A percentile compares a stretch with the other conserved stretches of the same genome.
phyloP scores from a whole-genome alignment of 148 eudicot species.

The Amaranthus palmeri region DNA sequence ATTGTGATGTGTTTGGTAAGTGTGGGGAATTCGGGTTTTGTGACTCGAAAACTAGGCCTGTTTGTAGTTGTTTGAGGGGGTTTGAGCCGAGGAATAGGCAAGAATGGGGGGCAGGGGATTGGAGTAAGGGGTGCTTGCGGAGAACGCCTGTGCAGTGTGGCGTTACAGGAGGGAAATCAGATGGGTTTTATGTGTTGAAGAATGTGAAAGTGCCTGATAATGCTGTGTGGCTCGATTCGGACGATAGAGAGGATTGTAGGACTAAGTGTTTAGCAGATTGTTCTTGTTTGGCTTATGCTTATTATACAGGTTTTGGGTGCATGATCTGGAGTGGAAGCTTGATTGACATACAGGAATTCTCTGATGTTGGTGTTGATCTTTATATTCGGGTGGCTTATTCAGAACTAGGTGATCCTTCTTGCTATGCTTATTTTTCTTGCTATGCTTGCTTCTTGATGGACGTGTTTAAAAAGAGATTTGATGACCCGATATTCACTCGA shows the following conservation, averaged over 20 bases:
- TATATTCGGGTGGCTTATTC: constrained; percentile 36
- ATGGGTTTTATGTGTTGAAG: constrained; percentile 28
- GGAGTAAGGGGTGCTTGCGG: constrained; percentile 45
- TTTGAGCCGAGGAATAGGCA: constrained; percentile 28
- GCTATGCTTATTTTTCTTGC: background rate
- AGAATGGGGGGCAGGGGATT: constrained; percentile 35
- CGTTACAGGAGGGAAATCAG: constrained; percentile 15
- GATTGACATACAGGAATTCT: constrained; percentile 32
- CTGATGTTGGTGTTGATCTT: constrained; percentile 26
- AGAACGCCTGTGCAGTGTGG: constrained; percentile 35
- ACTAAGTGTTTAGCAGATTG: constrained; percentile 32
- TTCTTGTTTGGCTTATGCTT: constrained; percentile 36
- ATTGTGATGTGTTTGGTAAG: constrained; percentile 31
- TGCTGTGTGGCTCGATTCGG: background rate
- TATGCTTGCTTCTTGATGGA: too few species aligned
- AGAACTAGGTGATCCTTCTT: constrained; percentile 23
- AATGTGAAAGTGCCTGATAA: constrained; percentile 35
- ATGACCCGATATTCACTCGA: background rate
- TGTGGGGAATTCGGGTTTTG: constrained; percentile 51
- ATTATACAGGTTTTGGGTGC: constrained; percentile 35
- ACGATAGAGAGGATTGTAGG: constrained; percentile 26
- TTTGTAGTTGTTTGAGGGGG: constrained; percentile 41
- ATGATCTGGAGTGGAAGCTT: constrained; percentile 38
- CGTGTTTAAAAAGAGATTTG: background rate
- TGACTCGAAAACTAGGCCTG: constrained; percentile 22